Evolutionary conservation across 441 rosid species (phyloP).

Genomic region (Populus hybrid): DNA sequence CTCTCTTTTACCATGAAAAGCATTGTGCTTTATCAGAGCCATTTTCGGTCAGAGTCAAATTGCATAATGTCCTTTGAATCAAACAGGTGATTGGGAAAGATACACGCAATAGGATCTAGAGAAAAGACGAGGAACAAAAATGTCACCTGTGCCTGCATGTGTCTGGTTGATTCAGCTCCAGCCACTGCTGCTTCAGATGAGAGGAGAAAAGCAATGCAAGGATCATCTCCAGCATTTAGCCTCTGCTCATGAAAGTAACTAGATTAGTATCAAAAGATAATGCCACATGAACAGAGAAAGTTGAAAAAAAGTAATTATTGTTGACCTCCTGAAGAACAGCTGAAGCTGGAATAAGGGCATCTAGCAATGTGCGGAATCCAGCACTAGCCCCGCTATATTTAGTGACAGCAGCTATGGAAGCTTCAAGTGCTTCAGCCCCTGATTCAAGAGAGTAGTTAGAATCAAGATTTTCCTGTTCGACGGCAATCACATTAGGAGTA

Average conservation of each 20-base stretch:
- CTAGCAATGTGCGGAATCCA: conserved; percentile 86
- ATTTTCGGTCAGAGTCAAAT: neutral
- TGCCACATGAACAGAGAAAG: conserved; percentile 4
- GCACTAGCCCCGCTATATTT: conserved; percentile 93
- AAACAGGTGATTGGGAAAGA: neutral
- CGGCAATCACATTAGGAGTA: conserved; percentile 15
- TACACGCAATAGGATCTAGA: neutral
- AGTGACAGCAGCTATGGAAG: conserved; percentile 81
- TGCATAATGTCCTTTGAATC: neutral
- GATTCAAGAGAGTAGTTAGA: conserved; percentile 25
- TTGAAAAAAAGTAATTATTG: neutral
- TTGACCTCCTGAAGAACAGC: conserved; percentile 76
- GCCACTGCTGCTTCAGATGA: conserved; percentile 83
- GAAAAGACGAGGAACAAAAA: neutral
- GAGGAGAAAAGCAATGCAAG: conserved; percentile 61
- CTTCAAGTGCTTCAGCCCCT: conserved; percentile 92
- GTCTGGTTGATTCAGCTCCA: conserved; percentile 90
- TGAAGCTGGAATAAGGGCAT: conserved; percentile 94
- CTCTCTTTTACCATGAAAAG: neutral
- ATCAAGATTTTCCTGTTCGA: conserved; percentile 1
- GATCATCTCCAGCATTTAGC: conserved; percentile 68
- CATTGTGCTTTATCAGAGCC: neutral
- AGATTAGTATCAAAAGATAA: conserved; percentile 12
- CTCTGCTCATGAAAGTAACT: conserved; percentile 44
- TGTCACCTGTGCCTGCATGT: conserved; percentile 88